These are phyloP conservation scores for Acarospora socialis DNA, from an alignment of 2,329 filamentous ascomycete species.

Conservation along the genomic window DNA sequence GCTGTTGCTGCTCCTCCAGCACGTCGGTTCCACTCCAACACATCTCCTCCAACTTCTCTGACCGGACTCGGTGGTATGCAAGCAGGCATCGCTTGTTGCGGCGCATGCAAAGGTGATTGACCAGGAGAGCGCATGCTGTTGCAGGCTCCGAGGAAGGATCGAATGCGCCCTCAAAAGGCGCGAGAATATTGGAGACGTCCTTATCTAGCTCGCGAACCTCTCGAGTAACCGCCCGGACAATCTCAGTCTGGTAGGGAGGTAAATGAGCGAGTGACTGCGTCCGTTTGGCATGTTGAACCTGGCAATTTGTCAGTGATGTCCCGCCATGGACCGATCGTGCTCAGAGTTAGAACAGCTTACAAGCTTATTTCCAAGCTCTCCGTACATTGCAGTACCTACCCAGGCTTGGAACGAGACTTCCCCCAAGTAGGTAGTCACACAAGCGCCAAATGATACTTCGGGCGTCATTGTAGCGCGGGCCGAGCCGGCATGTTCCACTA, in stretches of 20 bases:
- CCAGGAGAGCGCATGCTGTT: slow-evolving; percentile 73
- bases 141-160: slow-evolving; percentile 71
- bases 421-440: background rate
- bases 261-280: slow-evolving; percentile 75
- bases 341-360: slow-evolving; percentile 37
- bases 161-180: slow-evolving; percentile 72
- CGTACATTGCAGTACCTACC: slow-evolving; percentile 50
- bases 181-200: slow-evolving; percentile 64
- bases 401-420: background rate
- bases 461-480: too few species aligned
- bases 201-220: slow-evolving; percentile 90
- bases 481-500: too few species aligned
- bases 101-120: slow-evolving; percentile 89
- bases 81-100: slow-evolving; percentile 91
- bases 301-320: slow-evolving; percentile 4
- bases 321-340: background rate
- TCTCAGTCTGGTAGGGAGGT: slow-evolving; percentile 82
- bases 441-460: too few species aligned
- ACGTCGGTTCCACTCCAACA: slow-evolving; percentile 86
- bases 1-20: slow-evolving; percentile 47
- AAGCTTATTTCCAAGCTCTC: slow-evolving; percentile 74
- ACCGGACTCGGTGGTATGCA: slow-evolving; percentile 81
- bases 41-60: slow-evolving; percentile 83
- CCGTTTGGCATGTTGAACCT: slow-evolving; percentile 94
- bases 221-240: slow-evolving; percentile 72